Evolutionary conservation across 2,329 filamentous ascomycete species (phyloP), one percentile per base, ranked within the genome.

Genomic region (Furcasterigmium sp.): DNA sequence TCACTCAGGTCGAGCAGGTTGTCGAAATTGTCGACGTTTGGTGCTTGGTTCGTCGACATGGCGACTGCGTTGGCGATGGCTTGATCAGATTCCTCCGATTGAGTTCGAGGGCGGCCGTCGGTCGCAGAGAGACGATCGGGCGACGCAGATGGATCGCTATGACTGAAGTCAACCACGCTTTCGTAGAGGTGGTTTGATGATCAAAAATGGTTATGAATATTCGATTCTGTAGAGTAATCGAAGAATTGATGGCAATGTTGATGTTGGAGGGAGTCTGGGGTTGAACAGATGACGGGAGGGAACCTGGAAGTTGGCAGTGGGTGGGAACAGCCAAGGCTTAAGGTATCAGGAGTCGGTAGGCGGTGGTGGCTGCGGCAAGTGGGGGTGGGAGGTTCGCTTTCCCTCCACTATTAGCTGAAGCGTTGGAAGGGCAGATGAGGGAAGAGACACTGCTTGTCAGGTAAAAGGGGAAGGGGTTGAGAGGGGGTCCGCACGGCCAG

Each of bases 1-100:
- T 78, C 76, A 47, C 75, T 72, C 45, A 82, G 70, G 53, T 83
- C 78, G 59, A 83, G 65, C 37, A 82, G 65, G 25, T 74, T 72
- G 53, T 84, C 80, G 53, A 80, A 59, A 44, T 73, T 69, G 53
- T 75, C 69, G 51, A 72, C 69, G 46, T 68, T 68, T 46, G 68
- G 64, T 53, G 58, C 14, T 19, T 41, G 39, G 25, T 34, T 36
- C 28, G 39, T 23, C 39, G 39, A 34, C 39, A 41, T 41, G 29
- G 29, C 38, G 38, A 40, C 26, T 19, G 11, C 32, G 14, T 40
- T 26, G 23, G 18, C 11, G 23, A 11, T 26, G 23, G 23, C 23
- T n/a, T 9, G 19, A 23, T 26, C 8, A 14, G 14, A 18, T 25
- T 13, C 17, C 14, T 14, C 18, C 19, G 13, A 20, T 23, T 37